phyloP scores from a whole-genome alignment of 2,329 filamentous ascomycete genomes.

The Blumeria graminis region DNA sequence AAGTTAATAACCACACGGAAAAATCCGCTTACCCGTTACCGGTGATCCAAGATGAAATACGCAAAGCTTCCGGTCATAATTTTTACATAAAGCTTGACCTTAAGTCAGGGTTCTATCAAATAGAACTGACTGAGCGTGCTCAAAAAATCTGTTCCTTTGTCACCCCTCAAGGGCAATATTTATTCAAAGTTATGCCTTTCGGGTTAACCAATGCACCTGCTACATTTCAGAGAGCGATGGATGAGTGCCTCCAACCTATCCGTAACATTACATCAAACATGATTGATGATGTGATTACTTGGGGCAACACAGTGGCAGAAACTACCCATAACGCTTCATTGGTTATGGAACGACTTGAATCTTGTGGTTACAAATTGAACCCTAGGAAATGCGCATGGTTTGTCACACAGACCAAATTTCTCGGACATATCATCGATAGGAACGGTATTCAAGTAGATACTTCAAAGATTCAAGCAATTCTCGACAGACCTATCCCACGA shows the following conservation, averaged over 20 bases:
- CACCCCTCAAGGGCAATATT: neutral
- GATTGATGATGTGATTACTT: neutral
- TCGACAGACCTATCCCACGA: neutral
- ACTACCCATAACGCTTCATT: neutral
- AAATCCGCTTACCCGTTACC: neutral
- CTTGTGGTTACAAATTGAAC: neutral
- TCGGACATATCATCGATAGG: neutral
- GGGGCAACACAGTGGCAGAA: neutral
- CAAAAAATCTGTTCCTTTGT: neutral
- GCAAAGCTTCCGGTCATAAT: neutral
- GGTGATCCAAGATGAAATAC: neutral
- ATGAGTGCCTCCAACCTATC: neutral
- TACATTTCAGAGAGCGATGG: neutral
- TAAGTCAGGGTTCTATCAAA: neutral
- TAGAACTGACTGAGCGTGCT: neutral
- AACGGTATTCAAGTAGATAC: neutral
- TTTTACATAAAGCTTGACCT: constrained; percentile 1
- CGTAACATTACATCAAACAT: constrained; percentile 1
- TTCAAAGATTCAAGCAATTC: neutral
- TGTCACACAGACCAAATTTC: neutral
- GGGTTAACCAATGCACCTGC: neutral
- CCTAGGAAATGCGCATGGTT: neutral
- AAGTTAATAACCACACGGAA: neutral
- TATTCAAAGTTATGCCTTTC: neutral
- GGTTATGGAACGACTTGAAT: neutral